These are phyloP conservation scores for Leptosphaerulina australis DNA, from an alignment of 2,329 filamentous ascomycete genomes.

Conservation along the genomic window DNA sequence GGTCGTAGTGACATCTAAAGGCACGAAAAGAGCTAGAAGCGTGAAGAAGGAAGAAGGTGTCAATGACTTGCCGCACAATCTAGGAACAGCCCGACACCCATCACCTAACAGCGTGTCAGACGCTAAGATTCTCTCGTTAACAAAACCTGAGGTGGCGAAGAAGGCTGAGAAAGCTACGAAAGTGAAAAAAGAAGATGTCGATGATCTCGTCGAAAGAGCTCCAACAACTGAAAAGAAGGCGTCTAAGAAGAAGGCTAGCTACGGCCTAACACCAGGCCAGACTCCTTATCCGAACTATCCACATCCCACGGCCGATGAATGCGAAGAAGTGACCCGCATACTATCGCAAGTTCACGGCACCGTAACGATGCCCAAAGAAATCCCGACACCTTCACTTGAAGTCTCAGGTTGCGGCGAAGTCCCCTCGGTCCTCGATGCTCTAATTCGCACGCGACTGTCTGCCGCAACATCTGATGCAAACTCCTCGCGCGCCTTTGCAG, in stretches of 20 bases:
- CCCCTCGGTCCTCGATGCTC: constrained; percentile 67
- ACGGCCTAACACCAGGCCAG: constrained; percentile 54
- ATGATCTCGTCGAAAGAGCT: constrained; percentile 36
- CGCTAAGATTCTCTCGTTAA: too few species aligned
- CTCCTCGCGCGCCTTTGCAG: constrained; percentile 69
- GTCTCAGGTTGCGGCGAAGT: constrained; percentile 74
- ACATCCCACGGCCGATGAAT: constrained; percentile 70
- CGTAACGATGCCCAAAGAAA: constrained; percentile 66
- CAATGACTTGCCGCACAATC: constrained; percentile 62
- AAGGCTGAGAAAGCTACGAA: constrained; percentile 31
- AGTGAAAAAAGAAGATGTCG: constrained; percentile 28
- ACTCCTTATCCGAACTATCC: constrained; percentile 72
- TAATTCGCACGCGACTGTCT: constrained; percentile 67
- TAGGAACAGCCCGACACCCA: constrained; percentile 49
- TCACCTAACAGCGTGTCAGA: too few species aligned
- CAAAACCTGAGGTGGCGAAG: too few species aligned
- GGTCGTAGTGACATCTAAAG: constrained; percentile 25
- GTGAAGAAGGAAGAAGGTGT: constrained; percentile 47
- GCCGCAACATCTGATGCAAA: constrained; percentile 66
- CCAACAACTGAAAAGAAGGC: constrained; percentile 35
- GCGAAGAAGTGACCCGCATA: constrained; percentile 70
- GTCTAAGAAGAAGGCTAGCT: constrained; percentile 46
- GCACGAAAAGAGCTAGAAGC: constrained; percentile 48
- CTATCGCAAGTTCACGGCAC: constrained; percentile 70
- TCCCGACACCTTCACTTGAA: constrained; percentile 72